phyloP scores from a whole-genome alignment of 306 rosid species.

The Rosa chinensis region DNA sequence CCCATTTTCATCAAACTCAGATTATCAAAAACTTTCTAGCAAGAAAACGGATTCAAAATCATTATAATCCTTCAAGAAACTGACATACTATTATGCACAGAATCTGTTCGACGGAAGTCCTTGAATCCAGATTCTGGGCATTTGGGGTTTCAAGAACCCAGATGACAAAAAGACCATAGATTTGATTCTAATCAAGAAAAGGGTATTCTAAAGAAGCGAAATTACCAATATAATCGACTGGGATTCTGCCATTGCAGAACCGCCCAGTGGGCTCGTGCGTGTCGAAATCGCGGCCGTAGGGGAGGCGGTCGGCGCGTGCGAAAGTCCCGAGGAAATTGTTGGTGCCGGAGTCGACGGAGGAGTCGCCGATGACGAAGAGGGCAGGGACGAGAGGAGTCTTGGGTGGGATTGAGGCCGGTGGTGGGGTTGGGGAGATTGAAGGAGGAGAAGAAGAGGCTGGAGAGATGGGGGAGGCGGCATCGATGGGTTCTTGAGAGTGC shows the following conservation, averaged over 20 bases:
- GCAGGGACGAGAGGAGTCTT: slow-evolving; percentile 54
- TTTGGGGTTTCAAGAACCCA: slow-evolving; percentile 6
- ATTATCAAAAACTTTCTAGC: not conserved
- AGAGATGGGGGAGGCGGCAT: not conserved
- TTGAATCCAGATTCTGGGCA: not conserved
- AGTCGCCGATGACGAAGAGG: slow-evolving; percentile 79
- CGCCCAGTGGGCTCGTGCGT: slow-evolving; percentile 77
- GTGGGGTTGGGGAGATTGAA: slow-evolving; percentile 1
- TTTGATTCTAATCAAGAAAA: not conserved
- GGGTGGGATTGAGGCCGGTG: not conserved
- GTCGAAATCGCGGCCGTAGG: slow-evolving; percentile 85
- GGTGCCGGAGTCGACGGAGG: slow-evolving; percentile 83
- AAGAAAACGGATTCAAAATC: not conserved
- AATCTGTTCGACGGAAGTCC: not conserved
- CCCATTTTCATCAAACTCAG: slow-evolving; percentile 14
- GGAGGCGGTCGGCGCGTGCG: slow-evolving; percentile 77
- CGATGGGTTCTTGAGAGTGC: not conserved
- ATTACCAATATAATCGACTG: slow-evolving; percentile 80
- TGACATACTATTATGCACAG: not conserved
- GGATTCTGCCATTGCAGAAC: slow-evolving; percentile 80
- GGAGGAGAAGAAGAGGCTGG: not conserved
- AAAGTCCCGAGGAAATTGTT: slow-evolving; percentile 76
- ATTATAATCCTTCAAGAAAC: not conserved
- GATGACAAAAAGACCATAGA: not conserved
- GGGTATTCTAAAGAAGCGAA: not conserved